Evolutionary conservation across 1,284 basidiomycete genomes (phyloP).

Genomic region (Coniferiporia weirii): DNA sequence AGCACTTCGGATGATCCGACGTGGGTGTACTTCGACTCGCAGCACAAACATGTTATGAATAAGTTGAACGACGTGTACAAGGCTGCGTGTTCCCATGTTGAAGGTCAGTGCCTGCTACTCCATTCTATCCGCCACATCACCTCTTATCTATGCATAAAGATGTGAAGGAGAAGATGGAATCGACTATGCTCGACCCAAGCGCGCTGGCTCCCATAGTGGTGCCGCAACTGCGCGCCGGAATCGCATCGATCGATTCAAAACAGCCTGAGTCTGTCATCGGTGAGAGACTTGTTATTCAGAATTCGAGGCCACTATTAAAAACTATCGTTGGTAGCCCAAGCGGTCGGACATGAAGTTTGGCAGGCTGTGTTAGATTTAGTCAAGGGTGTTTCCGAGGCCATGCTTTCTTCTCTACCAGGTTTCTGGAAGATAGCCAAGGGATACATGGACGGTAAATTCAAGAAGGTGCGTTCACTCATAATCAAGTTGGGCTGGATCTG

Average conservation of each 20-base stretch:
- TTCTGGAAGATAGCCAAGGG: slow-evolving; percentile 93
- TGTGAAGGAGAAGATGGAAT: slow-evolving; percentile 34
- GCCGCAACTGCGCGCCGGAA: slow-evolving; percentile 50
- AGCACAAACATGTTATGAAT: slow-evolving; percentile 81
- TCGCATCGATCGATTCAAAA: slow-evolving; percentile 57
- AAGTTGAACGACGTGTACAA: slow-evolving; percentile 71
- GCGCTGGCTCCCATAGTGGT: slow-evolving; percentile 41
- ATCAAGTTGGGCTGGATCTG: slow-evolving; percentile 25
- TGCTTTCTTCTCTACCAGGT: slow-evolving; percentile 74
- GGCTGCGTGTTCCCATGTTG: slow-evolving; percentile 46
- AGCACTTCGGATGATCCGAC: slow-evolving; percentile 82
- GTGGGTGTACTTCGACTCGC: slow-evolving; percentile 92
- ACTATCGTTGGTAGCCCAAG: slow-evolving; percentile 39
- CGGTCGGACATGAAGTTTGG: slow-evolving; percentile 75
- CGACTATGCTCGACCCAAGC: slow-evolving; percentile 33
- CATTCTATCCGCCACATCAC: neutral
- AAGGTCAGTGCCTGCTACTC: slow-evolving; percentile 39
- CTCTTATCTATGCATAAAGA: slow-evolving; percentile 31
- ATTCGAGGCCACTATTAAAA: neutral
- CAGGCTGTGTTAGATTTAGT: slow-evolving; percentile 68
- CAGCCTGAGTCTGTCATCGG: slow-evolving; percentile 60
- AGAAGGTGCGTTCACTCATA: slow-evolving; percentile 50
- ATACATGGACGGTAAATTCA: slow-evolving; percentile 89
- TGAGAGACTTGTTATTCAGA: slow-evolving; percentile 31
- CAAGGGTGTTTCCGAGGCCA: slow-evolving; percentile 65